phyloP scores from a whole-genome alignment of 257 asterid genomes.

The Nicotiana tabacum region DNA sequence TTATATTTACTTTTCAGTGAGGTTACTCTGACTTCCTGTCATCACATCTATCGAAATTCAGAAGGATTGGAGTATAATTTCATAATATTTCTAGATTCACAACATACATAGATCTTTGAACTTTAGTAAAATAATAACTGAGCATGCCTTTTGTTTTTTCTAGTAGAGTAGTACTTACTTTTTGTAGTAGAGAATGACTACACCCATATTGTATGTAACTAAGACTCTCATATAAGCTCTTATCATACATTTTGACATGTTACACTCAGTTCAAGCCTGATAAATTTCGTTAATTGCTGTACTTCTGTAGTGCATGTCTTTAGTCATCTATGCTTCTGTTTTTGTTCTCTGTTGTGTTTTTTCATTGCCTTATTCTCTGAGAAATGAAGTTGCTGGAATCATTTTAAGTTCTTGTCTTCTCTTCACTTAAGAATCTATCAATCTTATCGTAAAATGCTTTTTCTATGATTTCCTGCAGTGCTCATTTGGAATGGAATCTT shows the following conservation, averaged over 20 bases:
- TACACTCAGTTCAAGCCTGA: not conserved
- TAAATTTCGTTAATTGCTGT: too few relatives aligned
- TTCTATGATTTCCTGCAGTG: conserved; percentile 42
- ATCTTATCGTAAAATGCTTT: not conserved
- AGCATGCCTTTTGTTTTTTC: not conserved
- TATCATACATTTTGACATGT: not conserved
- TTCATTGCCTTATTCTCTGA: too few relatives aligned
- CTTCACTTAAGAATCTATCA: not conserved
- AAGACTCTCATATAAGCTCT: not conserved
- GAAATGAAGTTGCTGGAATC: not conserved
- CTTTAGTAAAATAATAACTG: not conserved
- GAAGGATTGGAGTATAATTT: not conserved
- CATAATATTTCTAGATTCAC: not conserved
- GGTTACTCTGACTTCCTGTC: not conserved
- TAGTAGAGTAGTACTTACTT: not conserved
- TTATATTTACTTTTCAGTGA: not conserved
- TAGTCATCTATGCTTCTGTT: too few relatives aligned
- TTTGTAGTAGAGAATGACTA: not conserved
- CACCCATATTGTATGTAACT: not conserved
- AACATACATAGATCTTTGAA: not conserved
- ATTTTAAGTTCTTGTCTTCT: not conserved
- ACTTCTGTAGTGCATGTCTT: too few relatives aligned
- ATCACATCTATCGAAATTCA: not conserved
- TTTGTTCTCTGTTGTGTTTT: too few relatives aligned
- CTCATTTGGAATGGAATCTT: conserved; percentile 98